phyloP scores from a whole-genome alignment of 345 rosid genomes.

The Nephelium lappaceum region DNA sequence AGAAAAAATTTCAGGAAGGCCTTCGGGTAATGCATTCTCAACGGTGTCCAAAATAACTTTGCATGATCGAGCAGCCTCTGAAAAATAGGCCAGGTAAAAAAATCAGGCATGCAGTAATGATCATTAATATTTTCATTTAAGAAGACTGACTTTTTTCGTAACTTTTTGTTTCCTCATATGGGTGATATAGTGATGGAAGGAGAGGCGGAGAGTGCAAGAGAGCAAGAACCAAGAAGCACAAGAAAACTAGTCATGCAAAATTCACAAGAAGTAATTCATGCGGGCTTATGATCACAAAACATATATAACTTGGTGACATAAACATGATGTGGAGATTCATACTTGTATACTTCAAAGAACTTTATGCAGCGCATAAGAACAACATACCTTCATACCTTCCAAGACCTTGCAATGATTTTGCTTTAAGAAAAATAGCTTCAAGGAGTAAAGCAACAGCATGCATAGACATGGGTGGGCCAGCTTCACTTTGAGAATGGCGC shows the following conservation, averaged over 20 bases:
- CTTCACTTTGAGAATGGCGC: constrained; percentile 48
- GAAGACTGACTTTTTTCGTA: neutral
- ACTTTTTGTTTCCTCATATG: neutral
- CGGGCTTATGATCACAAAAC: neutral
- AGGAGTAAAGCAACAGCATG: constrained; percentile 64
- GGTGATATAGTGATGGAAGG: neutral
- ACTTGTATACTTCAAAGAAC: neutral
- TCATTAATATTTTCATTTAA: constrained; percentile 1
- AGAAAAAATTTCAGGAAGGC: constrained; percentile 55
- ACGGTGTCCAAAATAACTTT: constrained; percentile 63
- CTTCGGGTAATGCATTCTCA: constrained; percentile 73
- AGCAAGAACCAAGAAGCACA: neutral
- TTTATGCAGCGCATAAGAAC: neutral
- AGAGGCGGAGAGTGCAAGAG: neutral
- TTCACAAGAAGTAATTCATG: neutral
- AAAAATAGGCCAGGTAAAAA: constrained; percentile 23
- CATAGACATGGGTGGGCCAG: constrained; percentile 58
- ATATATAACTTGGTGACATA: neutral
- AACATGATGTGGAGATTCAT: constrained; percentile 3
- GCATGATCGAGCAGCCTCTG: constrained; percentile 80
- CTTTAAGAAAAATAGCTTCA: constrained; percentile 68
- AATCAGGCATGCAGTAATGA: neutral
- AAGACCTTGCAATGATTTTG: constrained; percentile 66
- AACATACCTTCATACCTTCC: constrained; percentile 58
- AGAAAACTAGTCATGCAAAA: neutral